Evolutionary conservation across 1,284 basidiomycete genomes (phyloP).

Genomic region (Pseudozyma hubeiensis): DNA sequence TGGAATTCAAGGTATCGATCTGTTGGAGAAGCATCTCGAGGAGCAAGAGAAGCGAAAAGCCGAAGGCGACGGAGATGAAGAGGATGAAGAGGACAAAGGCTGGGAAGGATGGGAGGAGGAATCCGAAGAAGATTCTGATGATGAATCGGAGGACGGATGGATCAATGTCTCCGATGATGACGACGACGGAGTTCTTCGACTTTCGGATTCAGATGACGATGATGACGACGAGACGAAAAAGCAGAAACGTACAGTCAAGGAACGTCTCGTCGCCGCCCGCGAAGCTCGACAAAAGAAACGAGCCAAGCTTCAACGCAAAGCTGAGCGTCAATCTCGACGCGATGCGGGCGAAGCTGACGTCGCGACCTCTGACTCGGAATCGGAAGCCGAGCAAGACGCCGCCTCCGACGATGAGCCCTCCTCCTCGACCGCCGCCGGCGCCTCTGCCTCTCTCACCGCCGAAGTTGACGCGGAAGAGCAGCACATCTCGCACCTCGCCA

Average conservation of each 20-base stretch:
- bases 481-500: slow-evolving; percentile 72
- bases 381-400: slow-evolving; percentile 66
- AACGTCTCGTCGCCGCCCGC: slow-evolving; percentile 39
- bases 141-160: slow-evolving; percentile 77
- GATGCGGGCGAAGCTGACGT: slow-evolving; percentile 57
- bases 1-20: slow-evolving; percentile 82
- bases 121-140: slow-evolving; percentile 76
- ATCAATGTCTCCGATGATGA: slow-evolving; percentile 83
- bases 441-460: slow-evolving; percentile 6
- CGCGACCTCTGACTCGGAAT: slow-evolving; percentile 58
- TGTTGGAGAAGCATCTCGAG: slow-evolving; percentile 65
- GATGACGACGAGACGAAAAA: slow-evolving; percentile 74
- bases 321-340: slow-evolving; percentile 66
- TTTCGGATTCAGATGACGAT: slow-evolving; percentile 81
- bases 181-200: slow-evolving; percentile 72
- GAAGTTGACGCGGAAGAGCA: slow-evolving; percentile 37
- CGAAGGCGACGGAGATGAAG: slow-evolving; percentile 69
- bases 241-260: slow-evolving; percentile 44
- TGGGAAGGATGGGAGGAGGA: slow-evolving; percentile 95
- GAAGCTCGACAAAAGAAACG: slow-evolving; percentile 56
- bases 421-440: slow-evolving; percentile 11
- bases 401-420: slow-evolving; percentile 56
- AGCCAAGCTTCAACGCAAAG: slow-evolving; percentile 51
- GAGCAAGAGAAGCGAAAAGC: slow-evolving; percentile 42
- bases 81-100: slow-evolving; percentile 75